A percentile compares a stretch with the other conserved stretches of the same genome.
These are phyloP conservation scores for Ogataea chonburiensis DNA, from an alignment of 805 yeast species.

Conservation along the genomic window DNA sequence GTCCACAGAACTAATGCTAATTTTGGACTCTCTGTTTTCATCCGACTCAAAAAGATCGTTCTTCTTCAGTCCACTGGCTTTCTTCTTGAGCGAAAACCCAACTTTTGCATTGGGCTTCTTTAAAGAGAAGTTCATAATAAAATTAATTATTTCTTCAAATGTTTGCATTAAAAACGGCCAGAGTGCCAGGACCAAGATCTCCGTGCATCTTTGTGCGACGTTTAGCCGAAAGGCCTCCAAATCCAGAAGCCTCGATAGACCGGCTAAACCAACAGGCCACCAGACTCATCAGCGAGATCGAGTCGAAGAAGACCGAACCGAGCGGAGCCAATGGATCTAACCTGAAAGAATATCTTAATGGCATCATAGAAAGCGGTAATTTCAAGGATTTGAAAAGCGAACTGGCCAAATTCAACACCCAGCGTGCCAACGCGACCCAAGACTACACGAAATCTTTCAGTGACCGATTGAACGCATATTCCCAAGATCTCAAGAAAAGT, in stretches of 20 bases:
- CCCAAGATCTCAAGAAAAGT: constrained; percentile 56
- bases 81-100: constrained; percentile 35
- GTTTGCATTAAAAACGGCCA: constrained; percentile 1
- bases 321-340: constrained; percentile 7
- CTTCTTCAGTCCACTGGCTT: constrained; percentile 2
- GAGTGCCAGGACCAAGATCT: not conserved
- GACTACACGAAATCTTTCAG: constrained; percentile 40
- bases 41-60: constrained; percentile 14
- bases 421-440: constrained; percentile 21
- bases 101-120: constrained; percentile 31
- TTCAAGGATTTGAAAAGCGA: constrained; percentile 34
- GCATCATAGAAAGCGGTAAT: constrained; percentile 34
- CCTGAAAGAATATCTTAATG: constrained; percentile 23
- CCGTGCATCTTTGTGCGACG: constrained; percentile 1
- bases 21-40: constrained; percentile 12
- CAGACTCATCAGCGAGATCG: constrained; percentile 22
- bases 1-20: constrained; percentile 35
- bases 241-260: constrained; percentile 2
- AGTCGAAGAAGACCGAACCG: constrained; percentile 12
- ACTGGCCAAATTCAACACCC: constrained; percentile 28
- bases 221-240: constrained; percentile 2
- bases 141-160: constrained; percentile 3
- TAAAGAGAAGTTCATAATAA: constrained; percentile 36
- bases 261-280: constrained; percentile 14
- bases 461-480: constrained; percentile 46